These are phyloP conservation scores for Apium graveolens DNA, from an alignment of 129 eudicot species.

Conservation along the genomic window DNA sequence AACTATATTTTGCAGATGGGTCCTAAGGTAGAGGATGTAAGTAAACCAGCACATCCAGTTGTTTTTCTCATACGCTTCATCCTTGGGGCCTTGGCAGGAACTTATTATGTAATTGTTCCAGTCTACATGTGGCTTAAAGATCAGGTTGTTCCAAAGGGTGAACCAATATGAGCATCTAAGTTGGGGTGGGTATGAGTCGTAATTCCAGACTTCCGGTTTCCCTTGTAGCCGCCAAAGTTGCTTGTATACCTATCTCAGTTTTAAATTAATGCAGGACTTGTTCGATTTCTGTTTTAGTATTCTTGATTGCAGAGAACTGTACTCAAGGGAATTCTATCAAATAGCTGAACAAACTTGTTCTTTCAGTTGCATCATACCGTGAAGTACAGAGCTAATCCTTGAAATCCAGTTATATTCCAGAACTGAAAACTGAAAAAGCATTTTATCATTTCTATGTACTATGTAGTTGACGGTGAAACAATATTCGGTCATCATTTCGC, in stretches of 20 bases:
- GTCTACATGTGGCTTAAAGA: constrained; percentile 97
- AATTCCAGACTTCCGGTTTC: background rate
- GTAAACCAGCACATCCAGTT: constrained; percentile 54
- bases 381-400: background rate
- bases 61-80: constrained; percentile 59
- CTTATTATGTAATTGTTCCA: constrained; percentile 73
- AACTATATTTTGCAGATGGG: constrained; percentile 59
- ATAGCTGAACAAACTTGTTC: background rate
- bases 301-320: background rate
- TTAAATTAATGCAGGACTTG: background rate
- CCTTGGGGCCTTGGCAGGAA: constrained; percentile 73
- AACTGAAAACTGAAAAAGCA: background rate
- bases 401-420: background rate
- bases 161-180: constrained; percentile 37
- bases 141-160: constrained; percentile 74
- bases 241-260: background rate
- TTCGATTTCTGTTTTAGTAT: background rate
- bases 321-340: background rate
- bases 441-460: too few species aligned
- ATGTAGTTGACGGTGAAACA: too few species aligned
- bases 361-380: background rate
- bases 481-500: too few species aligned
- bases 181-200: background rate
- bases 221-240: background rate
- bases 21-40: constrained; percentile 78